phyloP scores from a whole-genome alignment of 106 monocot species.

The Dendrobium nobile region DNA sequence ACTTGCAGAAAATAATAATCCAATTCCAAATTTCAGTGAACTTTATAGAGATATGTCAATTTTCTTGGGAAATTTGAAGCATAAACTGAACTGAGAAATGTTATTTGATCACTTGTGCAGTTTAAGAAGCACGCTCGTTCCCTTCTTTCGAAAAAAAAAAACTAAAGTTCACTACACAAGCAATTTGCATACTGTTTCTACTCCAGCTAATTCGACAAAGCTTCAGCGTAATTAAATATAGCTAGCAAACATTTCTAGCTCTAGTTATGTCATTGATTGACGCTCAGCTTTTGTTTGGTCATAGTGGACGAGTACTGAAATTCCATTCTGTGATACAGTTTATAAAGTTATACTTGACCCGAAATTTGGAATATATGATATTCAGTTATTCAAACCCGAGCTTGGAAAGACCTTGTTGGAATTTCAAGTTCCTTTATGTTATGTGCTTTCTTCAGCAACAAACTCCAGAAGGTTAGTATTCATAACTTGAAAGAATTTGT shows the following conservation, averaged over 20 bases:
- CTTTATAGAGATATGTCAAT: too few relatives aligned
- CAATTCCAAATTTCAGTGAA: too few relatives aligned
- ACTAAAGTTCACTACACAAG: too few relatives aligned
- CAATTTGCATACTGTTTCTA: too few relatives aligned
- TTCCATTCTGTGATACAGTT: slow-evolving; percentile 75
- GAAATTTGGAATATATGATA: slow-evolving; percentile 81
- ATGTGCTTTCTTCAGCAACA: slow-evolving; percentile 25
- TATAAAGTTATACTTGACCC: slow-evolving; percentile 75
- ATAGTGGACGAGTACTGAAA: slow-evolving; percentile 58
- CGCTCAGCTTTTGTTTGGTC: slow-evolving; percentile 3
- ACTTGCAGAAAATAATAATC: slow-evolving; percentile 10
- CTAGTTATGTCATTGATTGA: slow-evolving; percentile 4
- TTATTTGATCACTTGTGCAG: too few relatives aligned
- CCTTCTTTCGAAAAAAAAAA: too few relatives aligned
- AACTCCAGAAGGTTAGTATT: slow-evolving; percentile 48
- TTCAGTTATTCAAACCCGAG: slow-evolving; percentile 69
- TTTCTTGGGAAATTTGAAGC: too few relatives aligned
- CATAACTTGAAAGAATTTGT: slow-evolving; percentile 68
- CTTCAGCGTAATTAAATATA: slow-evolving; percentile 10
- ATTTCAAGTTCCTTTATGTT: slow-evolving; percentile 65
- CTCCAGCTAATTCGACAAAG: too few relatives aligned
- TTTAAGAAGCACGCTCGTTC: too few relatives aligned
- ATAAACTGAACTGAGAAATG: too few relatives aligned
- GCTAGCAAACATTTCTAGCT: background rate
- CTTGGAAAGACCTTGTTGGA: slow-evolving; percentile 66